A percentile compares a stretch with the other conserved stretches of the same genome.
Conservation (phyloP, 768 basidiomycete genomes). For the Tulasnella sp. region DNA sequence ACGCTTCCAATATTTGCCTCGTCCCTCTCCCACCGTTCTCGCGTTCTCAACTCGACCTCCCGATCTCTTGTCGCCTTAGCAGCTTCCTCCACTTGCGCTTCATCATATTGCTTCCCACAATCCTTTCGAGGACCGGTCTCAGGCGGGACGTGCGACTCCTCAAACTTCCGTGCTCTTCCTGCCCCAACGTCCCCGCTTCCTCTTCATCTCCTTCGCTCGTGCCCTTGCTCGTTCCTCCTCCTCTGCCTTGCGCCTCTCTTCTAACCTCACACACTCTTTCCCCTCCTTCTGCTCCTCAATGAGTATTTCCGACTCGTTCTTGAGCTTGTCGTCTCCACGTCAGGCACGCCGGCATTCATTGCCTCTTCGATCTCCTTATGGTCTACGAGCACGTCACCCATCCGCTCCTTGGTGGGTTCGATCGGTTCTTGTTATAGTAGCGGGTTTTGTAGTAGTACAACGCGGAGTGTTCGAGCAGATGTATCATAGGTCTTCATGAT, state of each 20-base stretch:
- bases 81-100: too few relatives aligned
- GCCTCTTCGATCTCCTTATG: slow-evolving; percentile 78
- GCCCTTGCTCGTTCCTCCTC: not conserved
- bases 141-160: slow-evolving; percentile 12
- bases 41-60: too few relatives aligned
- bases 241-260: not conserved
- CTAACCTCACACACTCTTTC: not conserved
- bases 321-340: slow-evolving; percentile 42
- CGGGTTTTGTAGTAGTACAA: slow-evolving; percentile 69
- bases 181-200: not conserved
- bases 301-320: slow-evolving; percentile 25
- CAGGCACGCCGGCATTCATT: slow-evolving; percentile 48
- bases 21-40: too few relatives aligned
- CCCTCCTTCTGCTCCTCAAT: slow-evolving; percentile 25
- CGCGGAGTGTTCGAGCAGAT: slow-evolving; percentile 55
- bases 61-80: too few relatives aligned
- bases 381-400: slow-evolving; percentile 77
- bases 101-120: too few relatives aligned
- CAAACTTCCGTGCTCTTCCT: not conserved
- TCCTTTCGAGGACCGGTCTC: not conserved
- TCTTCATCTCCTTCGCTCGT: not conserved
- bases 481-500: slow-evolving; percentile 77
- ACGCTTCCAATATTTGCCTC: too few relatives aligned
- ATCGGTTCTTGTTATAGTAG: slow-evolving; percentile 72
- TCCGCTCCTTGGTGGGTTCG: slow-evolving; percentile 81